Evolutionary conservation across 345 rosid genomes (phyloP).

Genomic region (Bruguiera parviflora): DNA sequence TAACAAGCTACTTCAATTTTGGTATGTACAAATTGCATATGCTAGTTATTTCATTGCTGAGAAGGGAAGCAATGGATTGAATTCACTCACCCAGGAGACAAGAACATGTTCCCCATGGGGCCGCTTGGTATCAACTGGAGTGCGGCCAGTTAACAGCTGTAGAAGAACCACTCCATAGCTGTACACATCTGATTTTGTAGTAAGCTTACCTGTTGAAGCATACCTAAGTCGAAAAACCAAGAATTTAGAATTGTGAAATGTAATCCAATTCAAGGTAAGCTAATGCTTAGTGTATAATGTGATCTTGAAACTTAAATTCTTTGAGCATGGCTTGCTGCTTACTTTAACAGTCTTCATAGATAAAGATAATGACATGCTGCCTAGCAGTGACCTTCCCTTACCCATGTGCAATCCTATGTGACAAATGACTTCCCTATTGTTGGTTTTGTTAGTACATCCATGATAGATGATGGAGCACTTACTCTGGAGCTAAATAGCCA

Average conservation of each 20-base stretch:
- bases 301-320: not conserved
- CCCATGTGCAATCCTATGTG: constrained; percentile 26
- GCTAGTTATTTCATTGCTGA: not conserved
- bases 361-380: constrained; percentile 32
- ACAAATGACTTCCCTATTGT: constrained; percentile 11
- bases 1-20: not conserved
- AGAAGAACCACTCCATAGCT: constrained; percentile 80
- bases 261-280: not conserved
- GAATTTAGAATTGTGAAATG: not conserved
- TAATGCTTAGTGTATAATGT: not conserved
- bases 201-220: constrained; percentile 80
- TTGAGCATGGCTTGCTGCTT: constrained; percentile 5
- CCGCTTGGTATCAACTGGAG: constrained; percentile 60
- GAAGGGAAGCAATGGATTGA: not conserved
- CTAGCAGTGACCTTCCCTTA: constrained; percentile 16
- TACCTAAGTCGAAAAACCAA: constrained; percentile 41
- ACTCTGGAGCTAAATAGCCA: constrained; percentile 91
- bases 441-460: constrained; percentile 6
- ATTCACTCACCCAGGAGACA: constrained; percentile 74
- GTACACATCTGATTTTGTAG: constrained; percentile 89
- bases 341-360: not conserved
- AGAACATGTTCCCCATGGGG: constrained; percentile 82
- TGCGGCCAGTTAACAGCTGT: constrained; percentile 82
- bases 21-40: not conserved
- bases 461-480: constrained; percentile 35